Evolutionary conservation across 2,329 filamentous ascomycete species (phyloP).

Genomic region (Arthroderma sp.): DNA sequence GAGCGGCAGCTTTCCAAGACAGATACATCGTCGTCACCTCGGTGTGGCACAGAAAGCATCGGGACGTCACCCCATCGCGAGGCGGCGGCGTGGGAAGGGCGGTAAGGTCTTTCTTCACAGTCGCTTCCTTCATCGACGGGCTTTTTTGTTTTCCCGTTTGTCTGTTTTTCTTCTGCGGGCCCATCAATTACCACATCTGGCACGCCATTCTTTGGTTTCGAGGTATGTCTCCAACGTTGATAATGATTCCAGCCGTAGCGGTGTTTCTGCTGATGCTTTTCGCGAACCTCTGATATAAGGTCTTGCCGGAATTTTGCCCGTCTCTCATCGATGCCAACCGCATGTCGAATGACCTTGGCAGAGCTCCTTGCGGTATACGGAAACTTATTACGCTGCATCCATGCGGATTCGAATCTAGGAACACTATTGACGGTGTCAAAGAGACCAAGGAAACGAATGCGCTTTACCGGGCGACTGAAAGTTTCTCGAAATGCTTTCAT

Average conservation of each 20-base stretch:
- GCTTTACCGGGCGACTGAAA: slow-evolving; percentile 35
- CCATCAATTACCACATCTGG: background rate
- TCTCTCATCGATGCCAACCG: slow-evolving; percentile 41
- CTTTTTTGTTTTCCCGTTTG: background rate
- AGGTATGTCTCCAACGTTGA: slow-evolving; percentile 1
- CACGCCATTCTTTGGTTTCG: background rate
- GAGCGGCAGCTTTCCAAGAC: slow-evolving; percentile 1
- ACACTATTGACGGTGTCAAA: slow-evolving; percentile 44
- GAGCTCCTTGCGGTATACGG: slow-evolving; percentile 21
- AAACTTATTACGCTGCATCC: slow-evolving; percentile 18
- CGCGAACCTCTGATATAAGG: slow-evolving; percentile 22
- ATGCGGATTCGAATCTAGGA: slow-evolving; percentile 19
- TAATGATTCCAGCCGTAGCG: background rate
- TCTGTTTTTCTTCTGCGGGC: background rate
- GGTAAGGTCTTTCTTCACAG: too few species aligned
- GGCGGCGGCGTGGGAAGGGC: background rate
- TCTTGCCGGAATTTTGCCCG: slow-evolving; percentile 44
- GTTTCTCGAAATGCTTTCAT: slow-evolving; percentile 37
- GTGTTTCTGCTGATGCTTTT: background rate
- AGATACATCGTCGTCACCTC: slow-evolving; percentile 2
- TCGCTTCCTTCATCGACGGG: too few species aligned
- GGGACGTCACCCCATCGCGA: background rate
- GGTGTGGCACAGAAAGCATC: background rate
- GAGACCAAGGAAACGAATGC: slow-evolving; percentile 41
- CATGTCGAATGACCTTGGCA: slow-evolving; percentile 33